These are phyloP conservation scores for Nannochloropsis oceanica DNA, from an alignment of 108 stramenopile genomes.

Conservation along the genomic window DNA sequence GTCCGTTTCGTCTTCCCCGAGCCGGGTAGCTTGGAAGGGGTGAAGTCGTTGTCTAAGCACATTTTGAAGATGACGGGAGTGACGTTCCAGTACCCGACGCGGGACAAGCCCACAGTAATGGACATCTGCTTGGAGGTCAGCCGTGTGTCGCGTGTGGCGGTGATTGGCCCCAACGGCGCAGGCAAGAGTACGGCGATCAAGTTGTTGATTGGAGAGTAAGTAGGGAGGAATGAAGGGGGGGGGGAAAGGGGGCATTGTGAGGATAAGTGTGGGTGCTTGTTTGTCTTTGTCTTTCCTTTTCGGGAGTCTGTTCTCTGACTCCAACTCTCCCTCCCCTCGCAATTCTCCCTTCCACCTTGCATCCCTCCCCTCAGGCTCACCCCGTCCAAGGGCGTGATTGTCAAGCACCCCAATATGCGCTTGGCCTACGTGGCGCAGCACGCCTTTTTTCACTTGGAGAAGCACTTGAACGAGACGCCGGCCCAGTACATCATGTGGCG, in stretches of 20 bases:
- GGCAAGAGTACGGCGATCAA: constrained; percentile 80
- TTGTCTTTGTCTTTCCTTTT: background rate
- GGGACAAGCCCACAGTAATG: constrained; percentile 47
- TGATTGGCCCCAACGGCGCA: constrained; percentile 78
- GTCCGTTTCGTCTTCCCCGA: constrained; percentile 72
- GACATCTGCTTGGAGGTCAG: constrained; percentile 60
- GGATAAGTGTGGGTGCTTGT: background rate
- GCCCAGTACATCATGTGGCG: constrained; percentile 90
- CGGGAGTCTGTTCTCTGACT: background rate
- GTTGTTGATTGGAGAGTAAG: constrained; percentile 67
- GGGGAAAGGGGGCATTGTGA: background rate
- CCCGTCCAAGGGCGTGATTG: constrained; percentile 44
- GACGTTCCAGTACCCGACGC: constrained; percentile 65
- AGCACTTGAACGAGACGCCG: constrained; percentile 76
- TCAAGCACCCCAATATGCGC: constrained; percentile 75
- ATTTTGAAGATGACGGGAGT: constrained; percentile 82
- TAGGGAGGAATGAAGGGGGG: constrained; percentile 60
- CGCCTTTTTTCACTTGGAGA: constrained; percentile 83
- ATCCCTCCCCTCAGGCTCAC: too few relatives aligned
- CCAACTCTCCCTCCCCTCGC: background rate
- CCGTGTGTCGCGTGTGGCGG: constrained; percentile 62
- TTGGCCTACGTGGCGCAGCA: constrained; percentile 93
- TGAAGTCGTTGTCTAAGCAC: constrained; percentile 83
- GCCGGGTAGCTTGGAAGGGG: constrained; percentile 69
- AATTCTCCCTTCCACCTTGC: too few relatives aligned